A percentile compares a stretch with the other conserved stretches of the same genome.
Conservation (phyloP, 345 rosid species). For the Tarenaya hassleriana region DNA sequence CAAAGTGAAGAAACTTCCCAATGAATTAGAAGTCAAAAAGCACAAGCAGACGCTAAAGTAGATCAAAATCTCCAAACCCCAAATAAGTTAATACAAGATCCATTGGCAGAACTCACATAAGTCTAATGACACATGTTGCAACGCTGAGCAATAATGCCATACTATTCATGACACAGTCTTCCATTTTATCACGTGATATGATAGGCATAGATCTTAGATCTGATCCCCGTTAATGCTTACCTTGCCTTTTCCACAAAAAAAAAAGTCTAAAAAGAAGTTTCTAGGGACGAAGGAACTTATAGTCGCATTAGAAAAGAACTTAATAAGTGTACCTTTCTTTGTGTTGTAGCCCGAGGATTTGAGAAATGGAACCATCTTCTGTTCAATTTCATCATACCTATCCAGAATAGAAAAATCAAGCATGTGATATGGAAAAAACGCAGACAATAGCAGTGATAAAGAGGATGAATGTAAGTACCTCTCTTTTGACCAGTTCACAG, state of each 20-base stretch:
- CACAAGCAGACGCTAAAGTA: background rate
- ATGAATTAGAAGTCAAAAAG: background rate
- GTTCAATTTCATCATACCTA: constrained; percentile 88
- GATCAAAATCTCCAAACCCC: background rate
- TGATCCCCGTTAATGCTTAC: too few species aligned
- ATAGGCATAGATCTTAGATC: too few species aligned
- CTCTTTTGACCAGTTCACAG: constrained; percentile 92
- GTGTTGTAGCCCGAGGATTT: constrained; percentile 89
- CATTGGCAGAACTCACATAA: too few species aligned
- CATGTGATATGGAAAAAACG: background rate
- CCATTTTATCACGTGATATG: too few species aligned
- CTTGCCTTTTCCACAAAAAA: too few species aligned
- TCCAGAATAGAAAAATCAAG: constrained; percentile 5
- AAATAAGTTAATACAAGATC: background rate
- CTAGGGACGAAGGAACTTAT: too few species aligned
- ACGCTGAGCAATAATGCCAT: too few species aligned
- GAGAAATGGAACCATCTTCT: constrained; percentile 83
- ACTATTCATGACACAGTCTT: too few species aligned
- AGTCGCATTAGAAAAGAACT: too few species aligned
- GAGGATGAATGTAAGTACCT: constrained; percentile 38
- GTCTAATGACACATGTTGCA: too few species aligned
- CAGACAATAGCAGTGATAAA: background rate
- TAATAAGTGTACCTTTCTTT: constrained; percentile 65
- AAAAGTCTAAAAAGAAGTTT: too few species aligned
- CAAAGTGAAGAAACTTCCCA: background rate